These are phyloP conservation scores for Malassezia globosa DNA, from an alignment of 1,284 basidiomycete species.

Conservation along the genomic window DNA sequence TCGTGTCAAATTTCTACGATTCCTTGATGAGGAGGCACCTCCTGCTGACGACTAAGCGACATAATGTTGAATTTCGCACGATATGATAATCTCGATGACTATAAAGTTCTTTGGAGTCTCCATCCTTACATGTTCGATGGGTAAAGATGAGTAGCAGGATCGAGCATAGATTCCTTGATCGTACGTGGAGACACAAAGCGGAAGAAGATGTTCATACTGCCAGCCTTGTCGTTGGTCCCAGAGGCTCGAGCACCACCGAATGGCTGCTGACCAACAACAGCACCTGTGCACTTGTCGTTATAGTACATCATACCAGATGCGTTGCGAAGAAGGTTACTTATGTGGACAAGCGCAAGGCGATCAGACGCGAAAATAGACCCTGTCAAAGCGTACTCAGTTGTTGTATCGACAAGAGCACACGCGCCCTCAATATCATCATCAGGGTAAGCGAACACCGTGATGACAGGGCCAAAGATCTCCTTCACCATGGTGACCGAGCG, in stretches of 20 bases:
- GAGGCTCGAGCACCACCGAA: slow-evolving; percentile 87
- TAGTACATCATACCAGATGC: slow-evolving; percentile 47
- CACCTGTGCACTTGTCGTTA: slow-evolving; percentile 66
- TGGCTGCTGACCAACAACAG: slow-evolving; percentile 66
- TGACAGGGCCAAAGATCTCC: slow-evolving; percentile 92
- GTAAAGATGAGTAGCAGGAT: slow-evolving; percentile 34
- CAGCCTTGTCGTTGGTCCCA: slow-evolving; percentile 97
- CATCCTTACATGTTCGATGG: slow-evolving; percentile 38
- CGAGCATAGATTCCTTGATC: slow-evolving; percentile 73
- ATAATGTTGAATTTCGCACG: not conserved
- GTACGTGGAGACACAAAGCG: slow-evolving; percentile 61
- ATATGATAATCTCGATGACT: not conserved
- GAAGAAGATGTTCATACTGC: slow-evolving; percentile 63
- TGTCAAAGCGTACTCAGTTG: slow-evolving; percentile 70
- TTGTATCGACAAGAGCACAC: slow-evolving; percentile 72
- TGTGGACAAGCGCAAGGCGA: slow-evolving; percentile 37
- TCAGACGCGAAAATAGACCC: slow-evolving; percentile 44
- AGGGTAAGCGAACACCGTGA: slow-evolving; percentile 58
- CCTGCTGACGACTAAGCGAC: slow-evolving; percentile 44
- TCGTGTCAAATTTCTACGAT: slow-evolving; percentile 73
- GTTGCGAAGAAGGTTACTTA: slow-evolving; percentile 44
- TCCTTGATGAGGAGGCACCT: slow-evolving; percentile 75
- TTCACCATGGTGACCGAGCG: slow-evolving; percentile 80
- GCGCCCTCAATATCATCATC: slow-evolving; percentile 65
- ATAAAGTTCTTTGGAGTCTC: too few relatives aligned